These are phyloP conservation scores for Misopates orontium DNA, from an alignment of 257 asterid genomes.

Conservation along the genomic window DNA sequence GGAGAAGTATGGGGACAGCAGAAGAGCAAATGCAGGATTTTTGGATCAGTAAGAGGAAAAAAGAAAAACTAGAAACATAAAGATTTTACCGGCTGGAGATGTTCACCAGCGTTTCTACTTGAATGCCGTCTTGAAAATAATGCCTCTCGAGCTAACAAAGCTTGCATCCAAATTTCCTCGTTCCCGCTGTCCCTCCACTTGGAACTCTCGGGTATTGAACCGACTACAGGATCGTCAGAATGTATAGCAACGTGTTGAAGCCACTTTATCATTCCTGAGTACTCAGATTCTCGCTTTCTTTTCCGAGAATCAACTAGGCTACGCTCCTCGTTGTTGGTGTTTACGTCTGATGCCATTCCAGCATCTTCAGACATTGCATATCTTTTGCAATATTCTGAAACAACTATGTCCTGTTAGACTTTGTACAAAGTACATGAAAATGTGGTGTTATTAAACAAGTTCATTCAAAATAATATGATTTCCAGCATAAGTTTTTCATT, in stretches of 20 bases:
- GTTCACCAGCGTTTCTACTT: slow-evolving; percentile 37
- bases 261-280: slow-evolving; percentile 62
- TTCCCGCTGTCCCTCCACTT: slow-evolving; percentile 52
- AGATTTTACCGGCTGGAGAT: slow-evolving; percentile 47
- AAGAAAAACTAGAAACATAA: neutral
- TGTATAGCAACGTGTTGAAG: slow-evolving; percentile 46
- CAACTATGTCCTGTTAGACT: no score
- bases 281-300: slow-evolving; percentile 52
- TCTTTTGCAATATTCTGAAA: neutral
- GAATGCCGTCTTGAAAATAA: slow-evolving; percentile 39
- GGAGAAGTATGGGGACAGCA: no score
- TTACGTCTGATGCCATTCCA: slow-evolving; percentile 45
- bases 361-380: slow-evolving; percentile 52
- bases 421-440: no score
- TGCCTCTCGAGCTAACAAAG: slow-evolving; percentile 52
- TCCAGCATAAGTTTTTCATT: no score
- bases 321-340: slow-evolving; percentile 52
- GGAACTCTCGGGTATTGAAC: slow-evolving; percentile 52
- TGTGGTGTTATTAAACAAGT: no score
- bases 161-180: slow-evolving; percentile 53
- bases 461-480: neutral
- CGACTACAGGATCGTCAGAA: slow-evolving; percentile 47
- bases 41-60: no score
- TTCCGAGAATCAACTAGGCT: slow-evolving; percentile 42
- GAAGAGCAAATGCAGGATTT: no score